A percentile compares a stretch with the other conserved stretches of the same genome.
phyloP scores from a whole-genome alignment of 2,329 filamentous ascomycete genomes.

The Xylariaceae sp. region DNA sequence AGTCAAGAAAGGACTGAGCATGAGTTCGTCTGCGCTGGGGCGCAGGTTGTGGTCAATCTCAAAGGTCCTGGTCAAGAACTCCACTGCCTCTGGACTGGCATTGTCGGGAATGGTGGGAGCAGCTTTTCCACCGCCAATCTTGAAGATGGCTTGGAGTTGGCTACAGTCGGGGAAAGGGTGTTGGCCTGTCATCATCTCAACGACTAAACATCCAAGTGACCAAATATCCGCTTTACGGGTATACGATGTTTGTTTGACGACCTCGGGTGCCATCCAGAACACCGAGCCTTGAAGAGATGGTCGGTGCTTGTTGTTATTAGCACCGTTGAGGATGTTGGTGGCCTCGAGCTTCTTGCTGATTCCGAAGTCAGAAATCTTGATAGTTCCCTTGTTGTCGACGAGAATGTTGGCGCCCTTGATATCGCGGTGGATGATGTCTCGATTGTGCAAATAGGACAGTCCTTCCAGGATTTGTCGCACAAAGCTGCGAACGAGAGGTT shows the following conservation, averaged over 20 bases:
- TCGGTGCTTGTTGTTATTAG: slow-evolving; percentile 62
- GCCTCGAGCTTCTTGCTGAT: slow-evolving; percentile 98
- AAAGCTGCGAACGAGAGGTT: slow-evolving; percentile 92
- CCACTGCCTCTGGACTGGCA: slow-evolving; percentile 77
- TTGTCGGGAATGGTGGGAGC: slow-evolving; percentile 84
- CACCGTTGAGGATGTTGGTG: slow-evolving; percentile 72
- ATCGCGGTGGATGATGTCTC: slow-evolving; percentile 96
- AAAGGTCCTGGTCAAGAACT: slow-evolving; percentile 85
- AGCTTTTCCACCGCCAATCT: slow-evolving; percentile 85
- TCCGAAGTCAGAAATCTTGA: slow-evolving; percentile 99
- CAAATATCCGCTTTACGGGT: slow-evolving; percentile 98
- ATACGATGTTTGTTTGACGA: slow-evolving; percentile 96
- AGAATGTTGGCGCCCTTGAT: slow-evolving; percentile 99
- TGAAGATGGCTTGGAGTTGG: slow-evolving; percentile 97
- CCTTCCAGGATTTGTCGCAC: slow-evolving; percentile 93
- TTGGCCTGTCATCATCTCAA: slow-evolving; percentile 98
- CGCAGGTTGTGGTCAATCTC: slow-evolving; percentile 92
- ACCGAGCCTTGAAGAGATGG: slow-evolving; percentile 92
- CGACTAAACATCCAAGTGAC: slow-evolving; percentile 92
- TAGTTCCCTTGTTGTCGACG: slow-evolving; percentile 96
- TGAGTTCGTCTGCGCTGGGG: slow-evolving; percentile 85
- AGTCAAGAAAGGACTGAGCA: slow-evolving; percentile 76
- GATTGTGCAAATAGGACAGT: slow-evolving; percentile 86
- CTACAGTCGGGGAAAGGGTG: slow-evolving; percentile 97
- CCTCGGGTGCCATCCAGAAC: slow-evolving; percentile 99